Evolutionary conservation across 2,329 filamentous ascomycete genomes (phyloP), one percentile per base, ranked within the genome.

Genomic region (Aspergillus sp.): DNA sequence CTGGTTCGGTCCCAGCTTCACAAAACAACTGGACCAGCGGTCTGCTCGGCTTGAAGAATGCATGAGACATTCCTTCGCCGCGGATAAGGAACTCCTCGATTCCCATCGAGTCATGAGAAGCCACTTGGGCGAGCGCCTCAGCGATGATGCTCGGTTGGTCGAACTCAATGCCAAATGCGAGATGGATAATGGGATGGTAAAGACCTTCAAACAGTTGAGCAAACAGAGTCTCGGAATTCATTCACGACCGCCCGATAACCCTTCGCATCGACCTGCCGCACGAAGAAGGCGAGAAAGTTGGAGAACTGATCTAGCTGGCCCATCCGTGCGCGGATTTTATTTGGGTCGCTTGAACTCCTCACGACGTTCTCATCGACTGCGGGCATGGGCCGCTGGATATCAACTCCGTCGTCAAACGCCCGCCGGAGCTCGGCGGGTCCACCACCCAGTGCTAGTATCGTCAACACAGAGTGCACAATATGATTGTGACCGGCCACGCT

Each of bases 91-190:
- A 46, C 23, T n/a, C n/a, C 17, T 46, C 29, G 34, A 46, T 32
- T 16, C 44, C 44, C 44, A 46, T 46, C 6, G 44, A 46, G 19
- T 77, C 70, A 64, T 93, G 88, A 3, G 88, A 82, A 9, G 86
- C 82, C 1, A 87, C 80, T 73, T 92, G 87, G 1, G 90, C 88
- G 6, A 95, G 79, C 1, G 78, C 89, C 72, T 91, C 83, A 6
- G 89, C 88, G 17, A 95, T 80, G 55, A 94, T 83, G 29, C 85
- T 86, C 1, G 88, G 88, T 66, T 92, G 88, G 4, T 78, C 63
- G 76, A 89, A 93, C 65, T 94, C 89, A 32, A 95, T 68, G 10
- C 88, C 90, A 64, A 89, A 91, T 53, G 89, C 88, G n/a, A 93
- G 79, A 68, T 94, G 88, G 56, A 95, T 91, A 23, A 92, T 74